Evolutionary conservation across 179 eudicot genomes (phyloP).

Genomic region (Actinidia chinensis): DNA sequence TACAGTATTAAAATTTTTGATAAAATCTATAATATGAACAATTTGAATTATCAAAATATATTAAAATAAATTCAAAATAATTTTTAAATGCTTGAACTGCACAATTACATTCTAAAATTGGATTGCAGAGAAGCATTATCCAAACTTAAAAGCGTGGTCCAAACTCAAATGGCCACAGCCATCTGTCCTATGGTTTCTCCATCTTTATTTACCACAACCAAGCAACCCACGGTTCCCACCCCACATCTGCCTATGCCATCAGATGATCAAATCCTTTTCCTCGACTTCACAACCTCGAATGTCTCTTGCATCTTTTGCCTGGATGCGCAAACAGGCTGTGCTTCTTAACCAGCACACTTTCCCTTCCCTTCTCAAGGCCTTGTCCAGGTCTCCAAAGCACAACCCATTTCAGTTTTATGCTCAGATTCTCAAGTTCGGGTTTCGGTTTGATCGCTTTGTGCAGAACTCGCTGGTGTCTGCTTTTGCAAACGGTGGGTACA

Average conservation of each 20-base stretch:
- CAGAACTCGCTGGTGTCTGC: conserved; percentile 25
- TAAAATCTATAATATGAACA: too few species aligned
- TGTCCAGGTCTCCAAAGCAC: not conserved
- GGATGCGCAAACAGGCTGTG: conserved; percentile 26
- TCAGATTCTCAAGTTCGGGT: conserved; percentile 22
- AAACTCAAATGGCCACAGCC: too few species aligned
- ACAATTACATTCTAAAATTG: too few species aligned
- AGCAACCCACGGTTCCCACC: not conserved
- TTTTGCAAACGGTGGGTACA: conserved; percentile 20
- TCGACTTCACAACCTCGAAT: conserved; percentile 12
- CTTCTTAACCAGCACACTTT: conserved; percentile 32
- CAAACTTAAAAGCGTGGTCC: too few species aligned
- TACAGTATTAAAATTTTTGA: too few species aligned
- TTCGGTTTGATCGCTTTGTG: conserved; percentile 23
- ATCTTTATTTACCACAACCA: too few species aligned
- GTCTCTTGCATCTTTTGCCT: conserved; percentile 9
- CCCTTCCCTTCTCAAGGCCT: conserved; percentile 31
- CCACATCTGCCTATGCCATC: conserved; percentile 14
- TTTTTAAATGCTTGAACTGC: too few species aligned
- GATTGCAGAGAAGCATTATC: too few species aligned
- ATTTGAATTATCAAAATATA: too few species aligned
- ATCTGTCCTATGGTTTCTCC: too few species aligned
- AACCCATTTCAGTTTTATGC: conserved; percentile 26
- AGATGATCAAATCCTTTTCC: conserved; percentile 17
- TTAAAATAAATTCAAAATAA: too few species aligned